These are phyloP conservation scores for Lichina pygmaea DNA, from an alignment of 495 filamentous ascomycete genomes.

Conservation along the genomic window DNA sequence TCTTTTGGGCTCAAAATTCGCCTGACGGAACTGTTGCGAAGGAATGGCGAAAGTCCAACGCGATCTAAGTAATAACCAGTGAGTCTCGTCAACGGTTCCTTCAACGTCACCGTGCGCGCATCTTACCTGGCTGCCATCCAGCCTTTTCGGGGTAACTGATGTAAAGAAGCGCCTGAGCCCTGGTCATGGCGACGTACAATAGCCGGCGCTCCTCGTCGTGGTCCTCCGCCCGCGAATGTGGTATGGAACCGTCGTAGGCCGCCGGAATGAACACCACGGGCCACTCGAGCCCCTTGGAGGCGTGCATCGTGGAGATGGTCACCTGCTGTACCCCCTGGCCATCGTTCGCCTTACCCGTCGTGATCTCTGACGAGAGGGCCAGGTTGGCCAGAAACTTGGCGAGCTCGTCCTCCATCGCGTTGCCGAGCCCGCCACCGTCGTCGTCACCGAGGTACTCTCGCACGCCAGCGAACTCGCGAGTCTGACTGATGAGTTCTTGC, in stretches of 20 bases:
- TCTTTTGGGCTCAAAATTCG: conserved; percentile 27
- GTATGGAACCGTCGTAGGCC: conserved; percentile 76
- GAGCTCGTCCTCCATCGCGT: conserved; percentile 35
- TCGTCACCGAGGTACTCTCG: conserved; percentile 21
- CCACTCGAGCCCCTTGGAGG: conserved; percentile 94
- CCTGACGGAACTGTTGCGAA: conserved; percentile 20
- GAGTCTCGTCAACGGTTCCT: not conserved
- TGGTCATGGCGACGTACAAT: conserved; percentile 94
- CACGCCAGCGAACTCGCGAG: conserved; percentile 30
- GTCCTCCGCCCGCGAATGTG: conserved; percentile 81
- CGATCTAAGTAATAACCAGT: conserved; percentile 16
- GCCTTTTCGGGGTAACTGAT: conserved; percentile 52
- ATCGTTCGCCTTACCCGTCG: conserved; percentile 24
- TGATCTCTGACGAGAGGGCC: conserved; percentile 50
- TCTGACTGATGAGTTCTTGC: conserved; percentile 59
- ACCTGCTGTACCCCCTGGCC: conserved; percentile 34
- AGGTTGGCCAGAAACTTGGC: conserved; percentile 76
- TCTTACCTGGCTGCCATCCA: conserved; percentile 16
- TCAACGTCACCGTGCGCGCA: not conserved
- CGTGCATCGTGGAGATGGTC: conserved; percentile 90
- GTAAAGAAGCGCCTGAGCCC: conserved; percentile 77
- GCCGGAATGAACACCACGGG: conserved; percentile 88
- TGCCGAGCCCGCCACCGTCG: conserved; percentile 48
- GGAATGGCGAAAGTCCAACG: conserved; percentile 34
- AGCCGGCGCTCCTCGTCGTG: conserved; percentile 70